Conservation (phyloP, 352 stramenopile genomes). For the Phytophthora colocasiae region DNA sequence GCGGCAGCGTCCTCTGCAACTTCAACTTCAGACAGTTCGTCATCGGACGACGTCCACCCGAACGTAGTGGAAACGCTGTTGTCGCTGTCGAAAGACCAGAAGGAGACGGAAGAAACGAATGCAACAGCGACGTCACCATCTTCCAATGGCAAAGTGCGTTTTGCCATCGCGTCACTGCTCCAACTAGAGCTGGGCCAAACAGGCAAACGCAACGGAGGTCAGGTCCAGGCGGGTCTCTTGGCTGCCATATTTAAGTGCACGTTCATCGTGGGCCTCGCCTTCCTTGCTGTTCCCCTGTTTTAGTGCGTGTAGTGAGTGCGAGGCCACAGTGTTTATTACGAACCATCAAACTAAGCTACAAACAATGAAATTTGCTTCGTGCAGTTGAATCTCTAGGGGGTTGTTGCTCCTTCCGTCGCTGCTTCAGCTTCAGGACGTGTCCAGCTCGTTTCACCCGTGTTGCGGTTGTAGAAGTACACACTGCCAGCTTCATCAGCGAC, state of each 20-base stretch:
- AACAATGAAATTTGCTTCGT: conserved; percentile 20
- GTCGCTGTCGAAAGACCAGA: conserved; percentile 57
- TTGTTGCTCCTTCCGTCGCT: neutral
- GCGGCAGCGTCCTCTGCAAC: neutral
- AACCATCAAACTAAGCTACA: conserved; percentile 9
- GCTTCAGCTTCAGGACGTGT: conserved; percentile 31
- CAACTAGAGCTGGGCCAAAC: conserved; percentile 36
- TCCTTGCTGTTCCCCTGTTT: conserved; percentile 9
- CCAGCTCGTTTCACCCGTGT: conserved; percentile 72
- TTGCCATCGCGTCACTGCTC: conserved; percentile 67
- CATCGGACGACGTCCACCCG: conserved; percentile 35
- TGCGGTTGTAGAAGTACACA: conserved; percentile 79
- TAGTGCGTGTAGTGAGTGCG: conserved; percentile 3
- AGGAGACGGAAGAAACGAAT: conserved; percentile 1
- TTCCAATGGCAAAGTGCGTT: conserved; percentile 26
- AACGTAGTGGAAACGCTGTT: conserved; percentile 74
- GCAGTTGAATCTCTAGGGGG: conserved; percentile 8
- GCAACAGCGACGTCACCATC: conserved; percentile 4
- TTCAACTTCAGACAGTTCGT: conserved; percentile 12
- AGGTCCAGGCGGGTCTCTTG: neutral
- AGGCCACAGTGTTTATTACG: conserved; percentile 28
- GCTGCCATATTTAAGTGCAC: conserved; percentile 43
- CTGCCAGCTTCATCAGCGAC: conserved; percentile 69
- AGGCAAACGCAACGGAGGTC: conserved; percentile 12
- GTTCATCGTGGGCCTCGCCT: conserved; percentile 11